These are phyloP conservation scores for Globisporangium sylvaticum DNA, from an alignment of 352 stramenopile species.

Conservation along the genomic window DNA sequence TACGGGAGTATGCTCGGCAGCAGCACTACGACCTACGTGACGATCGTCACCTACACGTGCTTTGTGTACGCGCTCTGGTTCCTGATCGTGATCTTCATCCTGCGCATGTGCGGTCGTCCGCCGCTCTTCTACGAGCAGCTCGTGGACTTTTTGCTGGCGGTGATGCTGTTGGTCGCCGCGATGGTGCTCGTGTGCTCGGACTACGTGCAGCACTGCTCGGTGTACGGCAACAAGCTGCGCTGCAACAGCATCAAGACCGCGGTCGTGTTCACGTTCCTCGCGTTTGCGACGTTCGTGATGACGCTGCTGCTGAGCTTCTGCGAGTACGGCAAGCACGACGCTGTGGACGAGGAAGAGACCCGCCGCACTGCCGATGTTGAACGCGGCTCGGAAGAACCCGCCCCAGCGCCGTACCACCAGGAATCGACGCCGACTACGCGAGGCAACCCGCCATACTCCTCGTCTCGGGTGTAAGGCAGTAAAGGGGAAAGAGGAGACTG, in stretches of 20 bases:
- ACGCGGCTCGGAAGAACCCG: conserved; percentile 7
- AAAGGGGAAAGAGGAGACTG: conserved; percentile 12
- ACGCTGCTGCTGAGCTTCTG: conserved; percentile 53
- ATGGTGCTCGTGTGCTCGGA: conserved; percentile 68
- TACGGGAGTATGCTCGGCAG: conserved; percentile 72
- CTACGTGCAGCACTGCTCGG: conserved; percentile 55
- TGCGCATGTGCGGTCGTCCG: conserved; percentile 37
- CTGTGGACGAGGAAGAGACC: conserved; percentile 14
- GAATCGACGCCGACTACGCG: conserved; percentile 13
- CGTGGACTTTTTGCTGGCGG: conserved; percentile 48
- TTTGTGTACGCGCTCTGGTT: conserved; percentile 62
- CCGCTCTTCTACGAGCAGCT: conserved; percentile 40
- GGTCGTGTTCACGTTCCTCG: conserved; percentile 67
- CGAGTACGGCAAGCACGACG: conserved; percentile 20
- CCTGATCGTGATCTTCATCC: conserved; percentile 40
- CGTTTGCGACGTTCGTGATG: conserved; percentile 44
- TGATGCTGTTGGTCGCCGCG: conserved; percentile 55
- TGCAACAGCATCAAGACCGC: conserved; percentile 45
- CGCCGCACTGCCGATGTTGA: conserved; percentile 9
- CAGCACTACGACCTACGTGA: conserved; percentile 48
- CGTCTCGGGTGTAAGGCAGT: conserved; percentile 8
- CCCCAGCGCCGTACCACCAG: conserved; percentile 8
- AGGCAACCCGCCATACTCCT: background rate
- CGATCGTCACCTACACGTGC: conserved; percentile 57
- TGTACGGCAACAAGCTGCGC: conserved; percentile 71